Evolutionary conservation across 805 yeast species (phyloP), one percentile per base, ranked within the genome.

Genomic region (Saccharomycopsis sp.): DNA sequence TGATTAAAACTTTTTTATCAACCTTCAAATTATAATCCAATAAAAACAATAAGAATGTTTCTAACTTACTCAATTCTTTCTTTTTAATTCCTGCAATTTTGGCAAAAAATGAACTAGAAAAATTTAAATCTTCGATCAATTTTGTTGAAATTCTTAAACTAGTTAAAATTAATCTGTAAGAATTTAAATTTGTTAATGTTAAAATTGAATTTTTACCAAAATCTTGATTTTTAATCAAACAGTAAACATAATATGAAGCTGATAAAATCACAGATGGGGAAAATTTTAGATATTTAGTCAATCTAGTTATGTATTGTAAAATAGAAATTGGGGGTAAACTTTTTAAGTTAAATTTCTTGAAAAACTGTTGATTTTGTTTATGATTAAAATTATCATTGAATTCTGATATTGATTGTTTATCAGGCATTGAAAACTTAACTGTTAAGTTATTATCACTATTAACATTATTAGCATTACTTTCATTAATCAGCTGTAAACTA

Each of bases 21-120:
- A 69, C 67, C 33, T 63, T 64, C 41, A 75, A 54, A 36, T 70
- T 66, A 52, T 72, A 74, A 50, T 72, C 68, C 37, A 69, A 45
- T 34, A 73, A 51, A 48, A 68, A 70, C 42, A 75, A 53, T 30
- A 74, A 57, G 1, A 74, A 66, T 17, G 72, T 63, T 49, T 74
- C 81, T 33, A 75, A 55, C 21, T 62, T 57, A 40, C 62, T 56
- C 36, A 74, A 55, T 40, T 74, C 81, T 3, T 51, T 39, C 31
- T 59, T 44, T 51, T 57, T 46, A 41, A 70, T 53, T 1, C 76
- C 76, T 2, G 67, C 69, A 17, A 67, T 69, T 26, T 62, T 62
- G 3, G 75, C 70, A 42, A 62, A 64, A 35, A 67, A 61, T 30
- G 52, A 56, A 50, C 67, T 71, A 10, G 61, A 56, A 44, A 67